A percentile compares a stretch with the other conserved stretches of the same genome.
These are phyloP conservation scores for Gremmenia infestans DNA, from an alignment of 2,329 filamentous ascomycete species.

Conservation along the genomic window DNA sequence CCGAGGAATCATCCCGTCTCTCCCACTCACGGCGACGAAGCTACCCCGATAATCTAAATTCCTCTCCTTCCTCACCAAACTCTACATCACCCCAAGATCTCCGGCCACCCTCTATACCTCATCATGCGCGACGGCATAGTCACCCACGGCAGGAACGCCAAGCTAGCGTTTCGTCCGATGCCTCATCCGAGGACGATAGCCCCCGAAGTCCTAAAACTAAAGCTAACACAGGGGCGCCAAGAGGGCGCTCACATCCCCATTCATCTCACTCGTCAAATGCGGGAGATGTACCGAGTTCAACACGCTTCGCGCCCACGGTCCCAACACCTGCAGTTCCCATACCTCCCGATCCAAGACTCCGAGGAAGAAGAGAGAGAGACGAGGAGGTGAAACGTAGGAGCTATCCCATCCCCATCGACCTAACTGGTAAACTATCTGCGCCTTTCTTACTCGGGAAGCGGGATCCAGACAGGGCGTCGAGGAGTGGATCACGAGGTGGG, in stretches of 20 bases:
- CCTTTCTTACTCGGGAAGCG: constrained; percentile 32
- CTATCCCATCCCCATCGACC: constrained; percentile 25
- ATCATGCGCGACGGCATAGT: constrained; percentile 41
- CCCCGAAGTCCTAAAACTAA: constrained; percentile 9
- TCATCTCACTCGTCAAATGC: neutral
- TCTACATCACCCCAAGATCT: constrained; percentile 31
- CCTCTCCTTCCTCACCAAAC: constrained; percentile 26
- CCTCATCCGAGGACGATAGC: constrained; percentile 17
- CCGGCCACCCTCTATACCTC: constrained; percentile 26
- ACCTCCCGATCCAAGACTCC: constrained; percentile 1
- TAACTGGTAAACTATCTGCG: constrained; percentile 27
- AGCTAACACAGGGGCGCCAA: neutral
- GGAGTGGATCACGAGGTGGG: constrained; percentile 8
- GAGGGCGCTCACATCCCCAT: constrained; percentile 8
- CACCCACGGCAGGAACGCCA: constrained; percentile 37
- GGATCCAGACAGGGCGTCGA: constrained; percentile 24
- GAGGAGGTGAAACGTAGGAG: constrained; percentile 19
- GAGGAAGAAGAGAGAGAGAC: constrained; percentile 24
- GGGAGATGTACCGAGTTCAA: neutral
- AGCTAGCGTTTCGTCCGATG: constrained; percentile 21
- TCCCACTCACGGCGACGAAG: constrained; percentile 22
- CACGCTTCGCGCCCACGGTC: constrained; percentile 2
- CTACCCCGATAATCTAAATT: constrained; percentile 26
- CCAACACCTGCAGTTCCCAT: constrained; percentile 12
- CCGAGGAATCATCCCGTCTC: constrained; percentile 30